Evolutionary conservation across 192 early-diverging fungal genomes (phyloP).

Genomic region (Entomortierella chlamydospora): DNA sequence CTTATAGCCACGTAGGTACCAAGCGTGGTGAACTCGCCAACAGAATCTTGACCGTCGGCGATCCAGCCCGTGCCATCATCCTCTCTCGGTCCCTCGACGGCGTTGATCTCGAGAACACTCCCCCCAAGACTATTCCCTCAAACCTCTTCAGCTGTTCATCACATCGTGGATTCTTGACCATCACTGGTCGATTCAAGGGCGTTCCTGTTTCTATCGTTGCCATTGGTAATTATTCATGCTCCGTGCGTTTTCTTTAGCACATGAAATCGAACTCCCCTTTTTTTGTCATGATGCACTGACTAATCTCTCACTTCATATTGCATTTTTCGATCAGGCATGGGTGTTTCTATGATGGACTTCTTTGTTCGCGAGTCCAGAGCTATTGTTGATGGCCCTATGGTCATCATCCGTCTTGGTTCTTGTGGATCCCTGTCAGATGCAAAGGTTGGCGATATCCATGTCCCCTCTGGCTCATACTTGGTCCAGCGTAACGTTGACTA

Average conservation of each 20-base stretch:
- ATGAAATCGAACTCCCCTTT: too few relatives aligned
- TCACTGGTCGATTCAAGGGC: constrained; percentile 83
- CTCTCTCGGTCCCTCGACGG: constrained; percentile 74
- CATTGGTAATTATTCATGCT: constrained; percentile 57
- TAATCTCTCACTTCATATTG: not conserved
- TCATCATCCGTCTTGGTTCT: constrained; percentile 87
- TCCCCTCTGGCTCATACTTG: constrained; percentile 73
- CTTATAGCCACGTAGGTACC: constrained; percentile 74
- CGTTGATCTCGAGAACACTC: constrained; percentile 34
- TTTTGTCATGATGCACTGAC: not conserved
- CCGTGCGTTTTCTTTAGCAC: not conserved
- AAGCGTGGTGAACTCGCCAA: constrained; percentile 86
- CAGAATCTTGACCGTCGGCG: constrained; percentile 90
- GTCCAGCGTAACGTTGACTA: constrained; percentile 81
- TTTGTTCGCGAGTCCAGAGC: constrained; percentile 89
- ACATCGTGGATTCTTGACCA: constrained; percentile 86
- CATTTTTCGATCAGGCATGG: constrained; percentile 59
- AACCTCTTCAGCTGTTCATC: constrained; percentile 60
- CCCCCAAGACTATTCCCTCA: constrained; percentile 56
- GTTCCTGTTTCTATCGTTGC: constrained; percentile 86
- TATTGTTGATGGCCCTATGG: constrained; percentile 79
- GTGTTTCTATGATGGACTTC: constrained; percentile 90
- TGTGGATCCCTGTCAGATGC: constrained; percentile 80
- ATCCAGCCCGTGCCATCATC: constrained; percentile 75
- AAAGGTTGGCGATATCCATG: constrained; percentile 72